Conservation (phyloP, 2,329 filamentous ascomycete species). For the Teratosphaeria nubilosa region DNA sequence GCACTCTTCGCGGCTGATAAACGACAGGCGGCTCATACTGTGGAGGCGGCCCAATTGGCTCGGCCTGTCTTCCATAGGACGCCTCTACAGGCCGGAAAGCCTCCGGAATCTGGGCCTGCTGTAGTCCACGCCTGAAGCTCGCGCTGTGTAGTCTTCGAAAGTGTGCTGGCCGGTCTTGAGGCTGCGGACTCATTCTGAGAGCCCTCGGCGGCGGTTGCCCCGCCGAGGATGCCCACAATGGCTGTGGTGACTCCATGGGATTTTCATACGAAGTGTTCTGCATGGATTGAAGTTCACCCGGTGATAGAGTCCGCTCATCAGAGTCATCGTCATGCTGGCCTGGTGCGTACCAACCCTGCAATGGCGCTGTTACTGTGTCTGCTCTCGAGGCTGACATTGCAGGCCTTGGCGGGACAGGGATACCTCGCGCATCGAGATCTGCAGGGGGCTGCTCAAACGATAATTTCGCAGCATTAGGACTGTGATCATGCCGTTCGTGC, state of each 20-base stretch:
- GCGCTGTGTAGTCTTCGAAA: slow-evolving; percentile 15
- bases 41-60: slow-evolving; percentile 13
- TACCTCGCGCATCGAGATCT: not conserved
- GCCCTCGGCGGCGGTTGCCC: not conserved
- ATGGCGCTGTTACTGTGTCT: slow-evolving; percentile 4
- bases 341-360: slow-evolving; percentile 17
- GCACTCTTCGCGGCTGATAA: not conserved
- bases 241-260: not conserved
- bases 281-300: not conserved
- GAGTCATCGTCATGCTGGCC: not conserved
- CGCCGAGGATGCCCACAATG: not conserved
- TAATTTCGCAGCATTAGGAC: not conserved
- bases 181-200: not conserved
- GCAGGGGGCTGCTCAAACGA: not conserved
- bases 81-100: slow-evolving; percentile 15
- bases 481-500: not conserved
- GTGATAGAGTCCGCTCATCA: not conserved
- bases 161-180: not conserved
- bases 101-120: slow-evolving; percentile 12
- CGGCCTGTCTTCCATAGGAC: slow-evolving; percentile 9
- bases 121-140: slow-evolving; percentile 5
- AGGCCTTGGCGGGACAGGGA: not conserved
- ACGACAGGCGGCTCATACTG: not conserved
- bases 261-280: not conserved
- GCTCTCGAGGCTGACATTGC: not conserved